Evolutionary conservation across 169 alveolate genomes (phyloP), one percentile per base, ranked within the genome.

Genomic region (Babesia microti): DNA sequence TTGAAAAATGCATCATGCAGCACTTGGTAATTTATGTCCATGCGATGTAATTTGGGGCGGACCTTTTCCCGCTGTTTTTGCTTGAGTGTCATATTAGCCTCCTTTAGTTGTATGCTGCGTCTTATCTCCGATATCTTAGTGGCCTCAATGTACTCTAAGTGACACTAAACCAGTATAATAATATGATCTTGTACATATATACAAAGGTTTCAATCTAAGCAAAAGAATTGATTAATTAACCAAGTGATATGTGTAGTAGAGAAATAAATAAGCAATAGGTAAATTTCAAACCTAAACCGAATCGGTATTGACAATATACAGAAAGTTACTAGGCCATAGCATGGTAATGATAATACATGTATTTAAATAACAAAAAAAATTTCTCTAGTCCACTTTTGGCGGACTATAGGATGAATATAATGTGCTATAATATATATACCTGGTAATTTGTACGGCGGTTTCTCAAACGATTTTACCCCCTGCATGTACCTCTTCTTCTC

Each of bases 1-100:
- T 91, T 89, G 71, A 95, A 95, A 81, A 95, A 95, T 0, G 98
- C 98, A 81, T 93, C 98, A 79, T 93, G 98, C 2, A 95, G 85
- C 19, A 94, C 87, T 56, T 89, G 87, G 79, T 95, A 92, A 75
- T 94, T 97, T 29, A 94, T 92, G 59, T 92, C 98, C 74, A 93
- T 74, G 58, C 93, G 84, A 19, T 95, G 97, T 60, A 89, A 61
- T 68, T 92, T 93, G 14, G 98, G 98, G 34, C 97, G 83, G 79
- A 91, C 96, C 80, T 97, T 89, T 60, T 92, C 97, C 59, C 97
- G 60, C 87, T 89, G 84, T 75, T 91, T 89, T 76, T 95, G 95
- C 71, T 91, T 91, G 43, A 93, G 74, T 30, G 92, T 69, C 41
- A 89, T 90, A 42, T 87, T 88, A n/a, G 88, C 88, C 63, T 94